Evolutionary conservation across 192 early-diverging fungal species (phyloP).

Genomic region (Podila minutissima): DNA sequence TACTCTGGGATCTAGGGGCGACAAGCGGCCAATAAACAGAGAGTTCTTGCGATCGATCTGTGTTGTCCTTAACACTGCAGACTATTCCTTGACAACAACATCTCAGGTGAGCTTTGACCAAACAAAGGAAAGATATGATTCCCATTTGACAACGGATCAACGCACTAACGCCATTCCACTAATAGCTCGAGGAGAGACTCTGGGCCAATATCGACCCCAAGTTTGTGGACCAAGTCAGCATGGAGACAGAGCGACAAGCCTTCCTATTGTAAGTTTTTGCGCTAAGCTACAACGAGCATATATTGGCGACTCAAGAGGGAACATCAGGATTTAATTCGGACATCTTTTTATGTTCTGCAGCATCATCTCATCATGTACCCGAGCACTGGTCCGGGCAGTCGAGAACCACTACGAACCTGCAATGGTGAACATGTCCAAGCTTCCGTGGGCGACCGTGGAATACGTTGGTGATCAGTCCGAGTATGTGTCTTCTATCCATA

Average conservation of each 20-base stretch:
- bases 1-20: conserved; percentile 54
- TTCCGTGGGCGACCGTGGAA: conserved; percentile 84
- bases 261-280: conserved; percentile 72
- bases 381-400: conserved; percentile 71
- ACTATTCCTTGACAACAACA: conserved; percentile 91
- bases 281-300: conserved; percentile 3
- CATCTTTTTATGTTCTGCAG: conserved; percentile 28
- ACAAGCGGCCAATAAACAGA: conserved; percentile 66
- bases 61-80: conserved; percentile 91
- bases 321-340: not conserved
- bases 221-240: conserved; percentile 75
- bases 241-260: conserved; percentile 78
- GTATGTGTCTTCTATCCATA: conserved; percentile 79
- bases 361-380: conserved; percentile 71
- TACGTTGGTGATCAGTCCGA: conserved; percentile 95
- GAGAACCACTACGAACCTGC: conserved; percentile 76
- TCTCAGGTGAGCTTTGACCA: conserved; percentile 62
- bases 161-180: conserved; percentile 1
- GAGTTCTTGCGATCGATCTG: conserved; percentile 80
- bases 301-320: not conserved
- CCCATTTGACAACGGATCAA: not conserved
- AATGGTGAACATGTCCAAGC: conserved; percentile 75
- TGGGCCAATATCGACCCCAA: conserved; percentile 80
- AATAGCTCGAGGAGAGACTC: conserved; percentile 91
- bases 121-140: too few species aligned